These are phyloP conservation scores for Bauhinia variegata DNA, from an alignment of 306 rosid genomes.

Conservation along the genomic window DNA sequence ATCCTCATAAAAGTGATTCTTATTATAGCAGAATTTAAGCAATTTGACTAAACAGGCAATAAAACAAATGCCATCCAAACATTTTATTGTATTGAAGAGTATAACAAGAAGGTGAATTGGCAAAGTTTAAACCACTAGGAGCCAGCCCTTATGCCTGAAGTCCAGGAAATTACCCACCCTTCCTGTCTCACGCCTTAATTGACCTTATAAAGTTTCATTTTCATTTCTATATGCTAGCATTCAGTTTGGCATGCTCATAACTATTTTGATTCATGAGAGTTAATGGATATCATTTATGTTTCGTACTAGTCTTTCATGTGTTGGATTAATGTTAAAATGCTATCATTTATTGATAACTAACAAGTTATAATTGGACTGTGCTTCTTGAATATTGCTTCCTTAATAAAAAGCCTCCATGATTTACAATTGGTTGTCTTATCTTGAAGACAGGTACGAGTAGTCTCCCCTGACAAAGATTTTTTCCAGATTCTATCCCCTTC, in stretches of 20 bases:
- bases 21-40: too few relatives aligned
- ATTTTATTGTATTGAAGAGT: too few relatives aligned
- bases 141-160: too few relatives aligned
- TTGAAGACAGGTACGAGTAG: constrained; percentile 82
- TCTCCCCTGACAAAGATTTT: constrained; percentile 97
- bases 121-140: too few relatives aligned
- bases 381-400: background rate
- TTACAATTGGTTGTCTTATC: constrained; percentile 33
- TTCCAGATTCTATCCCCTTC: constrained; percentile 94
- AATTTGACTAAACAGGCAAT: too few relatives aligned
- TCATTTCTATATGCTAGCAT: background rate
- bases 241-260: constrained; percentile 18
- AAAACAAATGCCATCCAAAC: too few relatives aligned
- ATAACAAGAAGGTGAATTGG: too few relatives aligned
- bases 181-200: too few relatives aligned
- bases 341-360: constrained; percentile 5
- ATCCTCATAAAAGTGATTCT: too few relatives aligned
- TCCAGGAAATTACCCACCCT: too few relatives aligned
- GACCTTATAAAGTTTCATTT: too few relatives aligned
- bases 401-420: constrained; percentile 25
- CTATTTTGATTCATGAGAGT: constrained; percentile 6
- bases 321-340: background rate
- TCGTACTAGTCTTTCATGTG: constrained; percentile 10
- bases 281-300: constrained; percentile 5
- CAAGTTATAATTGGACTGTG: constrained; percentile 5